Base-by-base conservation (phyloP, 805 yeast species). In the Candida germanica region DNA sequence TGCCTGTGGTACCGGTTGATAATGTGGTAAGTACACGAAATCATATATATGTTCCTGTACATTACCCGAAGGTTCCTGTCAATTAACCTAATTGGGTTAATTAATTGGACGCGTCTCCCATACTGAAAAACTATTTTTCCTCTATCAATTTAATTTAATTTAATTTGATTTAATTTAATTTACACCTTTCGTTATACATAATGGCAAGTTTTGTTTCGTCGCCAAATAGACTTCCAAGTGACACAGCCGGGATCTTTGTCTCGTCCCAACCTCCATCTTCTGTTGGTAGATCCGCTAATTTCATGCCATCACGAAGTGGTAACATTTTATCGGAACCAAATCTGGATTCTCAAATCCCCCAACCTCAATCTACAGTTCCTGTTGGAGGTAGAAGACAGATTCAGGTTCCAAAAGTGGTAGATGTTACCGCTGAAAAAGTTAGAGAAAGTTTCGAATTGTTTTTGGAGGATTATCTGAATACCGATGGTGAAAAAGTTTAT, bases 371-470 rank as follows among this genome's bases (percentile, higher is more conserved):
- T 6, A 33, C 21, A 22, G 21, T 25, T 11, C 26, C 15, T 12
- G 47, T 49, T 8, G 61, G 65, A 8, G 72, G 83, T 63, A 73
- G 82, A 51, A 75, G 77, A 42, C 66, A 81, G 40, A 69, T 76
- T 40, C 79, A 79, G 18, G 86, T 91, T 36, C 88, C 94, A 18
- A 87, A 84, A 54, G 96, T 93, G 18, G 77, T 77, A 18, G 98
- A 93, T 64, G 78, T 79, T 31, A 87, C 96, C 3, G 97, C 96
- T 40, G 97, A 89, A 56, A 87, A 87, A 49, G 97, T 93, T 12
- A 77, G 91, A 29, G 96, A 87, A 58, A 80, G 89, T 11, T 91
- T 93, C 58, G 96, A 89, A 57, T 77, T 73, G 46, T 91, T 91
- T 53, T 61, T 91, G 38, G 84, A 80, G 52, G 83, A 77, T 21